Percentiles rank a stretch among this genome's conserved stretches.
phyloP scores from a whole-genome alignment of 768 basidiomycete genomes.

The Kwoniella europaea region DNA sequence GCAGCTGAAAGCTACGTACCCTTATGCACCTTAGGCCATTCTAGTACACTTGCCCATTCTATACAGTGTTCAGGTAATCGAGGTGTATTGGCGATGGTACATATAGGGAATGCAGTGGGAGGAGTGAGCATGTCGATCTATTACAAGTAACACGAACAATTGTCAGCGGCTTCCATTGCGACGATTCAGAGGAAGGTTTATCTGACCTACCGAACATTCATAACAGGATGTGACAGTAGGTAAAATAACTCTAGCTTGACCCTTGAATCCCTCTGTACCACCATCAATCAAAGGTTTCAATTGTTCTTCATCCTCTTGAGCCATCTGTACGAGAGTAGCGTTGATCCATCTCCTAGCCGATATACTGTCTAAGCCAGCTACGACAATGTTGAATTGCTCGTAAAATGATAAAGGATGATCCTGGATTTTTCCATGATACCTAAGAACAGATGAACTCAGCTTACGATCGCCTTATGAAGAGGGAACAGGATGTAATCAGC shows the following conservation, averaged over 20 bases:
- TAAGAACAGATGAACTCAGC: slow-evolving; percentile 53
- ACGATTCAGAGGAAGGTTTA: too few relatives aligned
- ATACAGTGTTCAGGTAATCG: slow-evolving; percentile 98
- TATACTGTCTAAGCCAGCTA: slow-evolving; percentile 96
- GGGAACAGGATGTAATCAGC: neutral
- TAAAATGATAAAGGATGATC: slow-evolving; percentile 96
- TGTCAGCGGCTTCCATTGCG: too few relatives aligned
- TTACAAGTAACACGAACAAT: neutral
- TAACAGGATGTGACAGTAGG: slow-evolving; percentile 96
- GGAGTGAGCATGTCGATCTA: slow-evolving; percentile 94
- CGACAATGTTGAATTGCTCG: slow-evolving; percentile 93
- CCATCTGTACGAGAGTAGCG: slow-evolving; percentile 91
- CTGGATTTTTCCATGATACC: slow-evolving; percentile 96
- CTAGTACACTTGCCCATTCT: slow-evolving; percentile 97
- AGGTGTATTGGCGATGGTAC: slow-evolving; percentile 98
- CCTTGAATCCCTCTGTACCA: slow-evolving; percentile 99
- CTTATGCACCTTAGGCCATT: slow-evolving; percentile 93
- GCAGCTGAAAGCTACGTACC: slow-evolving; percentile 62
- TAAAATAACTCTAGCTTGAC: slow-evolving; percentile 94
- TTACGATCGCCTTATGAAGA: neutral
- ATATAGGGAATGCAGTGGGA: slow-evolving; percentile 94
- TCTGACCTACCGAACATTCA: slow-evolving; percentile 73
- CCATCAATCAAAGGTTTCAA: slow-evolving; percentile 97
- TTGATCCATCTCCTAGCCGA: slow-evolving; percentile 99
- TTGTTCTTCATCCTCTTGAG: slow-evolving; percentile 92